Conservation (phyloP, 352 stramenopile genomes). For the Aphanomyces stellatus region DNA sequence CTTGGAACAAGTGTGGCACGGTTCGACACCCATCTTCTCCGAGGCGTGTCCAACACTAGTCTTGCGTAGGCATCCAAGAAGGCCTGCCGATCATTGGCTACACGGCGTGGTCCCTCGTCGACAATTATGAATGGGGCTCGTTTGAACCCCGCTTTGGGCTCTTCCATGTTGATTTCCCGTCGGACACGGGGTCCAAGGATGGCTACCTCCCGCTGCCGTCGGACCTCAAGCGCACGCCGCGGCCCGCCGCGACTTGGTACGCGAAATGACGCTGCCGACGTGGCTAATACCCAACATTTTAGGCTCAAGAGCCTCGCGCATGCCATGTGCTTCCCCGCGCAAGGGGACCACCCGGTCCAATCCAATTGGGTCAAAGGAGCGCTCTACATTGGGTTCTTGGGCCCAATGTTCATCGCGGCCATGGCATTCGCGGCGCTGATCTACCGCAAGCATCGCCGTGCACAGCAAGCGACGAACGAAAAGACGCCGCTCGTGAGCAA, state of each 20-base stretch:
- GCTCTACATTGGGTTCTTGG: neutral
- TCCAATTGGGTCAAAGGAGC: neutral
- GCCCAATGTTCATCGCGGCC: neutral
- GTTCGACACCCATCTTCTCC: neutral
- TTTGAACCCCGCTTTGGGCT: conserved; percentile 52
- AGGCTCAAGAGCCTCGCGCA: conserved; percentile 24
- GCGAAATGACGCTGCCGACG: neutral
- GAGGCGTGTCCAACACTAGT: neutral
- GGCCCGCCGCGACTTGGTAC: conserved; percentile 52
- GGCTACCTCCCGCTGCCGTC: conserved; percentile 23
- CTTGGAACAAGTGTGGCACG: conserved; percentile 38
- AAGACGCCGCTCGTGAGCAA: conserved; percentile 7
- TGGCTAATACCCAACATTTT: neutral
- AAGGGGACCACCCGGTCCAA: neutral
- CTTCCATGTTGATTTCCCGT: conserved; percentile 54
- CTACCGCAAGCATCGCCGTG: neutral
- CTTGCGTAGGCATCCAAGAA: conserved; percentile 23
- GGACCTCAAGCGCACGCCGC: conserved; percentile 33
- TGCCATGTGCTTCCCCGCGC: conserved; percentile 35
- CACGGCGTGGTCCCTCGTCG: conserved; percentile 89
- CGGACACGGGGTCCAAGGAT: conserved; percentile 28
- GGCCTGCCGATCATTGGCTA: conserved; percentile 81
- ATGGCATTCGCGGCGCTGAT: neutral
- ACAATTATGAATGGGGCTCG: conserved; percentile 93
- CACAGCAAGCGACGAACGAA: neutral